Evolutionary conservation across 2,329 filamentous ascomycete genomes (phyloP), one percentile per base, ranked within the genome.

Genomic region (Neonectria sp.): DNA sequence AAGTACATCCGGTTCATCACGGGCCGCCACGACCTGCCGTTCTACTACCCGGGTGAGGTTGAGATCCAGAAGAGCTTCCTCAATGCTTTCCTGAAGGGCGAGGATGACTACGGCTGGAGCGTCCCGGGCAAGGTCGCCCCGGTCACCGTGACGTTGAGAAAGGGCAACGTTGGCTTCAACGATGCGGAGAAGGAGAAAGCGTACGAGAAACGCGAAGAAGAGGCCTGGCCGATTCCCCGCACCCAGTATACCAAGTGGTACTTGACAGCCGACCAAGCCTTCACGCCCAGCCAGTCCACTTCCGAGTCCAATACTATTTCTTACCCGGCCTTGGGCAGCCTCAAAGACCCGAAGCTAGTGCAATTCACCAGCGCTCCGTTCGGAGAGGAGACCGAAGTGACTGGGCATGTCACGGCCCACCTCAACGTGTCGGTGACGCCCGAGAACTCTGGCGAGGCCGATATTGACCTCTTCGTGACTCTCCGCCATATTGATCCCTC

Each of bases 1-100:
- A 93, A 93, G 77, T 94, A 91, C 70, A 83, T 93, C 0, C 86
- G 91, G 7, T 89, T 93, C 76, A 91, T 93, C 74, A 90, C 88
- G 0, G 91, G 92, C 2, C 85, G 92, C 0, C 91, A 94, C 68
- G 91, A 93, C 72, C 82, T 93, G 2, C 91, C 91, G 0, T 93
- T 93, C 76, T 94, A 93, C 79, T 92, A 93, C 75, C 78, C 86
- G 1, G 89, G 93, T 55, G 89, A 93, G 68, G 91, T 92, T 0
- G 89, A 91, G 67, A 72, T 93, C 0, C 92, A 93, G 74, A 85
- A 83, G 53, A 89, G 87, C 70, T 94, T 94, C 76, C 80, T 93
- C 0, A 90, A 93, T 65, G 91, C 91, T 0, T 94, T 94, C 74
- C 83, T 94, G 40, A 93, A 93, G 71, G 89, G 84, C 2, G 85